Percentiles rank a stretch among this genome's conserved stretches.
Evolutionary conservation across 1,284 basidiomycete species (phyloP).

Genomic region (Microbotryum silenes-acaulis): DNA sequence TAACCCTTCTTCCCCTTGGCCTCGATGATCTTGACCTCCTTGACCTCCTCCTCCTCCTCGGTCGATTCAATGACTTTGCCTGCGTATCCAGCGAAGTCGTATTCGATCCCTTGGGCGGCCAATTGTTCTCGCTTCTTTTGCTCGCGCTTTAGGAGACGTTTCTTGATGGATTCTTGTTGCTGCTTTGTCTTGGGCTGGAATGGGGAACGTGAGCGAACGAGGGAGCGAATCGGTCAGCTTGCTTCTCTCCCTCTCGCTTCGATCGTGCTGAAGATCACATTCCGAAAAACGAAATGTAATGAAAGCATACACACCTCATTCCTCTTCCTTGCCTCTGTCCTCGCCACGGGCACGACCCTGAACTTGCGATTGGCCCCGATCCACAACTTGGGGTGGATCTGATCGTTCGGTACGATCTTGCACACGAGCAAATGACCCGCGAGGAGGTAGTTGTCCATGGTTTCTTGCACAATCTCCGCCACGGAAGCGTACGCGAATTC

Average conservation of each 20-base stretch:
- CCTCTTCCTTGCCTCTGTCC: constrained; percentile 55
- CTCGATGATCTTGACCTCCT: background rate
- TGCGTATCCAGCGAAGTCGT: constrained; percentile 64
- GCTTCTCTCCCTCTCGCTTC: too few species aligned
- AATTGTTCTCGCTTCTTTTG: constrained; percentile 69
- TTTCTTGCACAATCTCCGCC: constrained; percentile 91
- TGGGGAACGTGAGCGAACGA: constrained; percentile 3
- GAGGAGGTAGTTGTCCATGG: constrained; percentile 98
- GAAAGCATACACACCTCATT: constrained; percentile 57
- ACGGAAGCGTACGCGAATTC: constrained; percentile 86
- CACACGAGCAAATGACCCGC: constrained; percentile 88
- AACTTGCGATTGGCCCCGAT: constrained; percentile 92
- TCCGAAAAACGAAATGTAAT: background rate
- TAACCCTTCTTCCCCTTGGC: constrained; percentile 8
- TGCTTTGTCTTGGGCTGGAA: constrained; percentile 64
- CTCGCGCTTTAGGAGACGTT: constrained; percentile 69
- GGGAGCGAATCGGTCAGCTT: background rate
- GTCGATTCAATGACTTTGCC: constrained; percentile 17
- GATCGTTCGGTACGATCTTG: constrained; percentile 72
- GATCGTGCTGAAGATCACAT: too few species aligned
- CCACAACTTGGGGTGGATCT: constrained; percentile 91
- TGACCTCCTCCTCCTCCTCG: constrained; percentile 11
- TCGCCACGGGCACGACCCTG: constrained; percentile 66
- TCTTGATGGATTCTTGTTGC: constrained; percentile 59
- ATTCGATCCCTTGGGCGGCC: constrained; percentile 74